Evolutionary conservation across 495 filamentous ascomycete species (phyloP).

Genomic region (Amniculicola lignicola): DNA sequence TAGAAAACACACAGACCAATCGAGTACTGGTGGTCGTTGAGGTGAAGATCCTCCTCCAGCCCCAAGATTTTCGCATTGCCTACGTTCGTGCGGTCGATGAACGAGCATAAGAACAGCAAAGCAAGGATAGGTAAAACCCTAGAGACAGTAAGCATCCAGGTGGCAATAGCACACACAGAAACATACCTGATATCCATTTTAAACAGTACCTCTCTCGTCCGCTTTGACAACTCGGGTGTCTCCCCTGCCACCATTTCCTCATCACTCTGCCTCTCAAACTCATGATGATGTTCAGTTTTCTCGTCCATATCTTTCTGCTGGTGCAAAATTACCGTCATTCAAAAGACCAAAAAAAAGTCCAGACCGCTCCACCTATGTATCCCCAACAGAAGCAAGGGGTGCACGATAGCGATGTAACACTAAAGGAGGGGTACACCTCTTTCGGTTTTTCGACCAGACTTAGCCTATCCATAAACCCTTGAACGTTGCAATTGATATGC

Average conservation of each 20-base stretch:
- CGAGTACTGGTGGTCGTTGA: constrained; percentile 29
- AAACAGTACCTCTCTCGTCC: constrained; percentile 48
- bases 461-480: no score
- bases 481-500: no score
- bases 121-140: constrained; percentile 45
- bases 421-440: no score
- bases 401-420: no score
- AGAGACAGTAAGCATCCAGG: not conserved
- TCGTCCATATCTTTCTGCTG: no score
- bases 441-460: no score
- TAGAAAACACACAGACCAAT: constrained; percentile 50
- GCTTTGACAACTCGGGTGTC: not conserved
- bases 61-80: constrained; percentile 33
- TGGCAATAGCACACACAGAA: not conserved
- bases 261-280: no score
- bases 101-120: constrained; percentile 49
- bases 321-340: no score
- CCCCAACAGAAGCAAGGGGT: no score
- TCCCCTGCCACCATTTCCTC: constrained; percentile 3
- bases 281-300: no score
- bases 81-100: constrained; percentile 33
- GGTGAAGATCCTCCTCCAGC: constrained; percentile 12
- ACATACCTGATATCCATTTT: constrained; percentile 55
- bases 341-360: no score
- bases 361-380: no score